These are phyloP conservation scores for Metschnikowia drakensbergensis DNA, from an alignment of 805 yeast genomes.

Conservation along the genomic window DNA sequence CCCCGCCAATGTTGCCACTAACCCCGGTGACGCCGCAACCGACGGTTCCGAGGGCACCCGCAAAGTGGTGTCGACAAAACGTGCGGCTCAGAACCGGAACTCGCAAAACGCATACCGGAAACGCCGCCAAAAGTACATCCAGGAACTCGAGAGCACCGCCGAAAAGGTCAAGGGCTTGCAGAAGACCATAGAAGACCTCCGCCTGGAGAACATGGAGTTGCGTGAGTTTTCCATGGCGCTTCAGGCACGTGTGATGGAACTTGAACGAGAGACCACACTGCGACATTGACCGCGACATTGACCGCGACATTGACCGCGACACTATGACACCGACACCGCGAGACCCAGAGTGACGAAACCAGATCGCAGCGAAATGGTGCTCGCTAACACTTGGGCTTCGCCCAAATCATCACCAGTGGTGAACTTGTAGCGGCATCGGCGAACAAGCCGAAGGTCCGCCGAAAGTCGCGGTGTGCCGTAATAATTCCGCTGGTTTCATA, in stretches of 20 bases:
- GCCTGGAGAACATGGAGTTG: conserved; percentile 65
- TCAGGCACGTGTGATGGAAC: conserved; percentile 61
- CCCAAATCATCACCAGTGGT: too few relatives aligned
- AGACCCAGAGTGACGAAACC: too few relatives aligned
- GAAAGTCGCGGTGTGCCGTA: too few relatives aligned
- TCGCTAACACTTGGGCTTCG: too few relatives aligned
- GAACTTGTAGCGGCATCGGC: too few relatives aligned
- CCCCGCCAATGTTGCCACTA: not conserved
- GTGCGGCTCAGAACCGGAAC: conserved; percentile 88
- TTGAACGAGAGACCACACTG: conserved; percentile 10
- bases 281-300: not conserved
- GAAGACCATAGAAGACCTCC: conserved; percentile 61
- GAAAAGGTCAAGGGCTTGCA: conserved; percentile 58
- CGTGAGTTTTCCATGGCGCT: conserved; percentile 69
- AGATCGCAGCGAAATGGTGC: not conserved
- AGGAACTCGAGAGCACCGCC: conserved; percentile 72
- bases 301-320: not conserved
- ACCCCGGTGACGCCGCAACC: not conserved
- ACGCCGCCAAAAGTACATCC: conserved; percentile 76
- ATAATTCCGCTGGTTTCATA: too few relatives aligned
- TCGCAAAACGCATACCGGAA: conserved; percentile 91
- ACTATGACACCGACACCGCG: not conserved
- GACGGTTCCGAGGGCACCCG: not conserved
- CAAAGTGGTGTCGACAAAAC: conserved; percentile 52
- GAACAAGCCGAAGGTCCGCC: too few relatives aligned